Conservation (phyloP, 306 rosid species). For the Cicer cuneatum region DNA sequence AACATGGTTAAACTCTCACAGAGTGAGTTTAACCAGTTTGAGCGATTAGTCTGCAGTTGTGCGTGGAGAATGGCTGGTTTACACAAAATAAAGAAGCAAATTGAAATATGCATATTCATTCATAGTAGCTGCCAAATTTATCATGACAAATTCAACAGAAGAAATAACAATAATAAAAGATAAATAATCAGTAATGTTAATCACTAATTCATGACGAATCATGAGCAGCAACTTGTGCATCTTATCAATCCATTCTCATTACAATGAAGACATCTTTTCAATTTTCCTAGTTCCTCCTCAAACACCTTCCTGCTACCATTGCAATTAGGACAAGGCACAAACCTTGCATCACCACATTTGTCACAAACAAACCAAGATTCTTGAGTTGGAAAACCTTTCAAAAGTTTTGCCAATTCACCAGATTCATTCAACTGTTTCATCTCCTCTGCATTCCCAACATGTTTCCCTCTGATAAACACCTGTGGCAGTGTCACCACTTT, state of each 20-base stretch:
- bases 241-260: slow-evolving; percentile 86
- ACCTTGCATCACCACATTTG: slow-evolving; percentile 76
- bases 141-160: slow-evolving; percentile 37
- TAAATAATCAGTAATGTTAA: neutral
- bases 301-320: slow-evolving; percentile 79
- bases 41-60: no score
- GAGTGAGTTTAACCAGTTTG: no score
- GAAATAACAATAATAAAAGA: neutral
- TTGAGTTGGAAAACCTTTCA: slow-evolving; percentile 59
- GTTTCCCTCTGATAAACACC: slow-evolving; percentile 66
- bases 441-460: slow-evolving; percentile 79
- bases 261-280: slow-evolving; percentile 70
- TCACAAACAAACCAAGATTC: slow-evolving; percentile 66
- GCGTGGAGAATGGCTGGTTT: no score
- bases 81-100: slow-evolving; percentile 8
- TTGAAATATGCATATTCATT: slow-evolving; percentile 36
- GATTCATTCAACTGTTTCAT: slow-evolving; percentile 64
- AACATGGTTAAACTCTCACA: no score
- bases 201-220: slow-evolving; percentile 44
- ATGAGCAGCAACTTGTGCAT: slow-evolving; percentile 70
- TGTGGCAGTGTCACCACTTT: slow-evolving; percentile 63
- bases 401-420: slow-evolving; percentile 65
- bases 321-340: slow-evolving; percentile 72
- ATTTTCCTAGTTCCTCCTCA: slow-evolving; percentile 55
- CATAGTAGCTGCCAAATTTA: slow-evolving; percentile 39